Percentiles rank a stretch among this genome's conserved stretches.
Evolutionary conservation across 192 early-diverging fungal genomes (phyloP).

Genomic region (Backusella australiensis): DNA sequence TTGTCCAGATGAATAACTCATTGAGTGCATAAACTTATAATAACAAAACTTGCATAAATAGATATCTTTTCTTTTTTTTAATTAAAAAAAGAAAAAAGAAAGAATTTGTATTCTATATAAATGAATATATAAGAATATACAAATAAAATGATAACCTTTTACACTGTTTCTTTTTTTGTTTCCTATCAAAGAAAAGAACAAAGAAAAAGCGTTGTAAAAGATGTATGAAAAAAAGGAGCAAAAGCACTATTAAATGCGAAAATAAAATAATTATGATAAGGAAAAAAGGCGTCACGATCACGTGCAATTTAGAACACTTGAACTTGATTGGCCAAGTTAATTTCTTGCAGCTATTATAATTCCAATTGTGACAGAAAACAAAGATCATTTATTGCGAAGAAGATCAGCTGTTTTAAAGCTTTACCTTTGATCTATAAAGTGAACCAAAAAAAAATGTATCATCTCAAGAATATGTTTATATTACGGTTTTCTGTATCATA

Average conservation of each 20-base stretch:
- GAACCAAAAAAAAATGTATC: too few relatives aligned
- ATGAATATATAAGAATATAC: not conserved
- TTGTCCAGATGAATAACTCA: slow-evolving; percentile 8
- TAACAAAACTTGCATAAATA: not conserved
- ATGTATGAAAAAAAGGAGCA: not conserved
- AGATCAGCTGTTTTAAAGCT: too few relatives aligned
- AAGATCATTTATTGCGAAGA: too few relatives aligned
- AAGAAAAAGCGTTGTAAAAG: not conserved
- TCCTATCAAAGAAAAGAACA: not conserved
- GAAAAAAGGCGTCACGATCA: not conserved
- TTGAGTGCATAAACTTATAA: not conserved
- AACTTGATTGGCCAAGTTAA: not conserved
- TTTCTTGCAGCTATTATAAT: not conserved
- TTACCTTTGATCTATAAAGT: too few relatives aligned
- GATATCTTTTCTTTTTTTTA: not conserved
- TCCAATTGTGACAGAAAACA: too few relatives aligned
- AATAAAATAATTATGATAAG: not conserved
- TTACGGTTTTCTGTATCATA: too few relatives aligned
- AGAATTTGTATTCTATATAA: not conserved
- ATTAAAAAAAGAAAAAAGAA: not conserved
- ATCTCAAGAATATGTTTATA: too few relatives aligned
- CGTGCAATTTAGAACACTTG: not conserved
- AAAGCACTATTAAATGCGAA: not conserved
- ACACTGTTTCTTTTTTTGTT: not conserved
- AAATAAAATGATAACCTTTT: not conserved